A percentile compares a stretch with the other conserved stretches of the same genome.
phyloP scores from a whole-genome alignment of 2,329 filamentous ascomycete species.

The Aspergillus calidoustus region DNA sequence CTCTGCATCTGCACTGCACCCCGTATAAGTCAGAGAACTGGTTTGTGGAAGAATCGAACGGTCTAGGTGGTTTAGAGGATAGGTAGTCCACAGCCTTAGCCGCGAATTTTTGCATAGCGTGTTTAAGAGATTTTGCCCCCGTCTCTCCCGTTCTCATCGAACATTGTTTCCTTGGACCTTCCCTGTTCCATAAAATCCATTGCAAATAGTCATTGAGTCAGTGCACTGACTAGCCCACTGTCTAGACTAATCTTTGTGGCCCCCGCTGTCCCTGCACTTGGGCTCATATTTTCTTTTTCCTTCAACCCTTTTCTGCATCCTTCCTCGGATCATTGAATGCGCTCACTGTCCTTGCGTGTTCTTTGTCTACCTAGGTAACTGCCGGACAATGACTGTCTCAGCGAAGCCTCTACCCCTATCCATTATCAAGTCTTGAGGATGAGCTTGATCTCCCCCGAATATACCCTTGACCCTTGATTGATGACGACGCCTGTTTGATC shows the following conservation, averaged over 20 bases:
- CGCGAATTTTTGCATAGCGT: slow-evolving; percentile 12
- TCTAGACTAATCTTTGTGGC: slow-evolving; percentile 8
- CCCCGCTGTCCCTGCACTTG: slow-evolving; percentile 1
- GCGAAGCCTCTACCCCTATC: slow-evolving; percentile 8
- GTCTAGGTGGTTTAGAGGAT: too few relatives aligned
- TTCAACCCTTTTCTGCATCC: slow-evolving; percentile 9
- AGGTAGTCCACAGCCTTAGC: neutral
- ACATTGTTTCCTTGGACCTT: slow-evolving; percentile 6
- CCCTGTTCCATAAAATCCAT: neutral
- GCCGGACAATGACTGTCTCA: slow-evolving; percentile 20
- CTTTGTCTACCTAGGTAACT: neutral
- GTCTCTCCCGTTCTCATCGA: slow-evolving; percentile 3
- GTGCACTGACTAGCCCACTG: neutral
- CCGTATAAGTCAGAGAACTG: neutral
- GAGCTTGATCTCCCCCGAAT: slow-evolving; percentile 21
- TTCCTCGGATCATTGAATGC: slow-evolving; percentile 13
- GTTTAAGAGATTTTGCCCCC: slow-evolving; percentile 10
- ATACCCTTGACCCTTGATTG: slow-evolving; percentile 19
- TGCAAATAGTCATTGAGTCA: slow-evolving; percentile 1
- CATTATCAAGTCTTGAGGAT: slow-evolving; percentile 29
- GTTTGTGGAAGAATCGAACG: slow-evolving; percentile 7
- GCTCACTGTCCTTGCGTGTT: slow-evolving; percentile 17
- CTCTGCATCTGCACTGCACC: neutral
- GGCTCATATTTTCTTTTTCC: slow-evolving; percentile 20
- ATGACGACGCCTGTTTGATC: slow-evolving; percentile 22